Evolutionary conservation across 225 moss, liverwort and hornwort species (phyloP), one percentile per base, ranked within the genome.

Genomic region (Rhytidiadelphus loreus): DNA sequence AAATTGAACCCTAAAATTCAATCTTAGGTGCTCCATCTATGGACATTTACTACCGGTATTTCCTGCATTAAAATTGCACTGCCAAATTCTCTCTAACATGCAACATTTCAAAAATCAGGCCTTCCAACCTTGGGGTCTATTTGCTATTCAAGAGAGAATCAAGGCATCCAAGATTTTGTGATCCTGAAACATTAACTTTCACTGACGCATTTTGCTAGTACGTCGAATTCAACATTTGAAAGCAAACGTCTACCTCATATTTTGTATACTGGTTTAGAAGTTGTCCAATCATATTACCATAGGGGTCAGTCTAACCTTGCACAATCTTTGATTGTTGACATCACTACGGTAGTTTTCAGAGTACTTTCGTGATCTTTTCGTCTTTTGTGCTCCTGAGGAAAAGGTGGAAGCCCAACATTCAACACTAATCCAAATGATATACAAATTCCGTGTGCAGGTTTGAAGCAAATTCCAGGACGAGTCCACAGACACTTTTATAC

Each of bases 401-500:
- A 73, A 73, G 33, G 32, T 50, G 59, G n/a, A 85, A 85, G 13
- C 11, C 26, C 24, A 58, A 21, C 25, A 8, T 7, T 8, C 52
- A 72, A 50, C 11, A 35, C 13, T 35, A 59, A 46, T 19, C 37
- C 10, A 29, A 76, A 10, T 52, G 22, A 15, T 8, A 8, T 22
- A 16, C 32, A 78, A 32, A 48, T 65, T 63, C 23, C 50, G 43
- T 80, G 86, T 76, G 86, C 88, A 92, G 86, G 82, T 60, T 80
- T 86, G 55, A 86, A 88, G 74, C 88, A 60, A 33, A 84, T 86
- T 86, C 69, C 81, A 84, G 88, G 81, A 80, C 88, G 74, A 74
- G 86, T 90, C 12, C 88, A 86, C 32, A 64, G 86, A 80, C 92
- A 88, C 68, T 86, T 66, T 48, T 90, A 88, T 6, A 86, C 74